Conservation (phyloP, 2,329 filamentous ascomycete species). For the Lizonia empirigonia region DNA sequence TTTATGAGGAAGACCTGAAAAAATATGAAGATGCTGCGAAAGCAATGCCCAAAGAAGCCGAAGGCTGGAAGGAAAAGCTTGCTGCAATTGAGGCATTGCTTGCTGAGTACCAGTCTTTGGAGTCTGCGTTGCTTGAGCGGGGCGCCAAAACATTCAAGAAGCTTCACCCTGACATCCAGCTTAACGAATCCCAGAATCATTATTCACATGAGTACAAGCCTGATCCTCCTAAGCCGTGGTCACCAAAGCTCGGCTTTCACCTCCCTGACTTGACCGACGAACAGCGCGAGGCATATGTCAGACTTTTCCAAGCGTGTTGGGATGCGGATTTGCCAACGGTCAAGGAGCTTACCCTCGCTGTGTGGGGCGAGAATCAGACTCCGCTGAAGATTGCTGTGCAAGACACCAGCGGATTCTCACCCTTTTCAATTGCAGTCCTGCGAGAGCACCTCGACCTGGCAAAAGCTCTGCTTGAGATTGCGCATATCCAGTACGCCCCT, state of each 20-base stretch:
- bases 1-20: slow-evolving; percentile 47
- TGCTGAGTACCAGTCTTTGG: slow-evolving; percentile 60
- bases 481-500: slow-evolving; percentile 69
- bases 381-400: slow-evolving; percentile 65
- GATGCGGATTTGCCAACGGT: slow-evolving; percentile 68
- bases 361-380: slow-evolving; percentile 63
- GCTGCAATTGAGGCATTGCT: slow-evolving; percentile 60
- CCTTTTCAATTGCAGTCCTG: slow-evolving; percentile 72
- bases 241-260: slow-evolving; percentile 50
- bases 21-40: slow-evolving; percentile 30
- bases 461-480: slow-evolving; percentile 71
- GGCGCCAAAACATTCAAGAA: slow-evolving; percentile 72
- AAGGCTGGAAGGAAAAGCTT: slow-evolving; percentile 59
- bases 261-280: slow-evolving; percentile 58
- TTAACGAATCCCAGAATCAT: neutral
- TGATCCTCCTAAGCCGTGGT: slow-evolving; percentile 24
- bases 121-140: slow-evolving; percentile 59
- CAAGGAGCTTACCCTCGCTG: slow-evolving; percentile 65
- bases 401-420: slow-evolving; percentile 60
- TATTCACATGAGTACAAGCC: neutral
- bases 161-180: slow-evolving; percentile 58
- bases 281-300: slow-evolving; percentile 64
- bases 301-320: slow-evolving; percentile 78
- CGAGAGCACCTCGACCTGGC: slow-evolving; percentile 69
- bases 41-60: slow-evolving; percentile 16